Base-by-base conservation (phyloP, 345 rosid genomes). In the Arabidopsis thaliana region DNA sequence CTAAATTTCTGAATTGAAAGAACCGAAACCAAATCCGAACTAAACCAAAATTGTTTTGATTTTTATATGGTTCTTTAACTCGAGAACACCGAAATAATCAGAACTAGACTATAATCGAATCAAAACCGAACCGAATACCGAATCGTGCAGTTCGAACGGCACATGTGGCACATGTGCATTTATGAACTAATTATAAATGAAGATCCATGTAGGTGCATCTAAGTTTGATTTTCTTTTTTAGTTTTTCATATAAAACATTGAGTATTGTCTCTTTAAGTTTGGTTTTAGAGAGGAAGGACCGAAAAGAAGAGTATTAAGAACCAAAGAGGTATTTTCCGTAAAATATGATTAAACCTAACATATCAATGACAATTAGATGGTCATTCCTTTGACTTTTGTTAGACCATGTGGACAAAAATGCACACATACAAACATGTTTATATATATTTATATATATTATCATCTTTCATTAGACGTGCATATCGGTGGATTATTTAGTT, bases 361-460 rank as follows among this genome's bases (percentile, higher is more conserved):
- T 57, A 48, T 59, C 67, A 58, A 51, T 60, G 57, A 36, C 55
- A 45, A 37, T 44, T 45, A 63, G 32, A 65, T 77, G 80, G 44
- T 36, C 20, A 16, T 16, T 69, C 30, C 37, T 46, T 64, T 71
- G 80, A 71, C 80, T 64, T 52, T 77, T 38, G 71, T 70, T 36
- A 70, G 60, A 63, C 80, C 80, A 77, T 56, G 63, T 76, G 74
- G 69, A 77, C 37, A 45, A 44, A 45, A 44, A 62, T 34, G 53
- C 50, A 36, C 65, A 50, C 20, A 68, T 33, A 34, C 33, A 13
- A 40, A 32, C 60, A 58, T 9, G 38, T 14, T 13, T 25, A 5
- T 20, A 5, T 12, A 68, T 28, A 40, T 56, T 42, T 69, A 36
- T 68, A n/a, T n/a, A 52, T 52, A 16, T 56, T 36, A 34, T 66